phyloP scores from a whole-genome alignment of 2,329 filamentous ascomycete genomes.

The Ascochyta viciae-villosae region DNA sequence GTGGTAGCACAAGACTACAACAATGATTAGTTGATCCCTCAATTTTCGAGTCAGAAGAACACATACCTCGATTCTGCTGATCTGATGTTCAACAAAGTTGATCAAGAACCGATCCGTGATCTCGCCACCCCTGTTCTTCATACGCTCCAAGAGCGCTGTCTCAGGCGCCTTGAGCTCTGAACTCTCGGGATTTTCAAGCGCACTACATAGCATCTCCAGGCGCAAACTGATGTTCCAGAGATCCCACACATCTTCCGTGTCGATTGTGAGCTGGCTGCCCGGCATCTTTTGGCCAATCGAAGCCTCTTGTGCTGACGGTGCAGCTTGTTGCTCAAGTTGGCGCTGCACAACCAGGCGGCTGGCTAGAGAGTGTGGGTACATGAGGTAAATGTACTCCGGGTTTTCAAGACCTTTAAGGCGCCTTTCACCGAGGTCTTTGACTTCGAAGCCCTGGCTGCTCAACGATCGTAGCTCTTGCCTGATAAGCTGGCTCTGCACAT shows the following conservation, averaged over 20 bases:
- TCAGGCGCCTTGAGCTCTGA: slow-evolving; percentile 77
- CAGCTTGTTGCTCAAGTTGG: slow-evolving; percentile 53
- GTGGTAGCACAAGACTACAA: slow-evolving; percentile 79
- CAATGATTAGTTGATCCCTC: slow-evolving; percentile 26
- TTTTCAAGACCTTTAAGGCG: slow-evolving; percentile 98
- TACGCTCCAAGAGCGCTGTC: slow-evolving; percentile 78
- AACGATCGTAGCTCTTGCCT: slow-evolving; percentile 86
- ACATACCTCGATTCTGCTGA: slow-evolving; percentile 92
- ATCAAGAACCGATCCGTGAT: slow-evolving; percentile 87
- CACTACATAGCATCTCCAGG: slow-evolving; percentile 91
- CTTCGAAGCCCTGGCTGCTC: slow-evolving; percentile 91
- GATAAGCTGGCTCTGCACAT: slow-evolving; percentile 76
- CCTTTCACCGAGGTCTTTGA: slow-evolving; percentile 93
- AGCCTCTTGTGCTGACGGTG: slow-evolving; percentile 46
- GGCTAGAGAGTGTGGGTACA: slow-evolving; percentile 88
- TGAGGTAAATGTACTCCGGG: slow-evolving; percentile 91
- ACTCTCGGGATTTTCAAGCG: slow-evolving; percentile 74
- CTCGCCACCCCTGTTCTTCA: slow-evolving; percentile 77
- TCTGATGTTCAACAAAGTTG: slow-evolving; percentile 92
- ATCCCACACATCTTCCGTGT: slow-evolving; percentile 85
- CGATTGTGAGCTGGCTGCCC: slow-evolving; percentile 74
- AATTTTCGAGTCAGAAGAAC: not conserved
- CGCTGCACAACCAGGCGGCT: slow-evolving; percentile 78
- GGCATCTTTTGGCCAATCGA: slow-evolving; percentile 66
- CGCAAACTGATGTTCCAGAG: slow-evolving; percentile 89